phyloP scores from a whole-genome alignment of 2,329 filamentous ascomycete species.

The Phialophora macrospora region DNA sequence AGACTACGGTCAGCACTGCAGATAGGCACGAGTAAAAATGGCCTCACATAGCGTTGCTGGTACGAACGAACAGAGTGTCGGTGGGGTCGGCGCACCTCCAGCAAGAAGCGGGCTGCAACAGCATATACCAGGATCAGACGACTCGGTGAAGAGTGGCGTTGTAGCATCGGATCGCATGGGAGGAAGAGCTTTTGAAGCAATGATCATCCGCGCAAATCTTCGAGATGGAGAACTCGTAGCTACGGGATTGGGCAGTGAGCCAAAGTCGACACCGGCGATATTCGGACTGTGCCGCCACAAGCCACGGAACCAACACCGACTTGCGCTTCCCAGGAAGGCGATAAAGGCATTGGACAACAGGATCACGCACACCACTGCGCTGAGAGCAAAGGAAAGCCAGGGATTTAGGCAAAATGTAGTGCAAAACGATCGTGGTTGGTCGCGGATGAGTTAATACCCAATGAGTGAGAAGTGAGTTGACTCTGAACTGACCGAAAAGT shows the following conservation, averaged over 20 bases:
- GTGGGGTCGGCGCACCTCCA: neutral
- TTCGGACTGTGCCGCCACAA: conserved; percentile 8
- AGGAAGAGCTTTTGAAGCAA: neutral
- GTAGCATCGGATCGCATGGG: neutral
- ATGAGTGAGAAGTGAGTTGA: neutral
- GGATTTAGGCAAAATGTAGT: neutral
- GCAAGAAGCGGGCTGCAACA: neutral
- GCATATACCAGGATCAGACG: neutral
- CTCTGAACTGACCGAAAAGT: neutral
- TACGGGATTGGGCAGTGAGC: neutral
- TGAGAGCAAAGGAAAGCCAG: neutral
- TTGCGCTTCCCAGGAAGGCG: neutral
- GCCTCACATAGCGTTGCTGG: too few species aligned
- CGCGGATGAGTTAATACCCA: neutral
- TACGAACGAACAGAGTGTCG: neutral
- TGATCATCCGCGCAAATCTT: conserved; percentile 5
- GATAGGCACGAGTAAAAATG: neutral
- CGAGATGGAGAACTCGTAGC: neutral
- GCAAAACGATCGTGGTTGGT: neutral
- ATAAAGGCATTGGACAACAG: neutral
- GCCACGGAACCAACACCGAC: conserved; percentile 13
- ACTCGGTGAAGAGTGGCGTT: neutral
- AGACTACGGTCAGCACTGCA: neutral
- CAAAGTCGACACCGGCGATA: conserved; percentile 4
- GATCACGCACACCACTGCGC: neutral